Evolutionary conservation across 306 rosid genomes (phyloP), one percentile per base, ranked within the genome.

Genomic region (Vigna radiata): DNA sequence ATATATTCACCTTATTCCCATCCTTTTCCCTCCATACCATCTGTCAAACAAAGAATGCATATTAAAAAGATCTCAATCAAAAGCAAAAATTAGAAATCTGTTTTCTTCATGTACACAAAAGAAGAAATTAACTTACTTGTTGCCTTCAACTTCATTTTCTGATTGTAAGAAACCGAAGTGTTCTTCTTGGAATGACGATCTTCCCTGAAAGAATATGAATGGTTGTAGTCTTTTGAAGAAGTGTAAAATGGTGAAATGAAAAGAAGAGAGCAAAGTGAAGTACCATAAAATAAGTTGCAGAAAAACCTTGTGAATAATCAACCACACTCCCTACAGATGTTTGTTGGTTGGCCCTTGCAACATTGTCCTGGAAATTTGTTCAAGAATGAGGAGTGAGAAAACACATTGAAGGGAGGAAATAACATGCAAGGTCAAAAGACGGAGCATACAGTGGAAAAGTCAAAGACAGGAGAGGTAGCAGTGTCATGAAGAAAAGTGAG

Each of bases 271-370:
- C 31, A 47, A 46, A 48, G 11, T 47, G 55, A 72, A 77, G 65
- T 86, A 95, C 99, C 96, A 88, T 81, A 84, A 87, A 87, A 68
- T 91, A 87, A 64, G 84, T 96, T n/a, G 97, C 87, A 41, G 98
- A 91, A 72, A 85, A 89, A 71, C 95, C 96, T 85, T 92, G 96
- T 61, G 97, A 95, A 76, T 75, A 88, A 39, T 89, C 93, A 49
- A 85, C 36, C 80, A 76, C 82, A 70, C 91, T 89, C 31, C 82
- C 84, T 68, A 72, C 72, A 6, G 91, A 89, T 50, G 79, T 86
- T 81, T 91, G 91, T 61, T 74, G 86, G 50, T 84, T 88, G 43
- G 76, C 60, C 79, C 33, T 69, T 59, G 48, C 53, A 68, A 68
- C 85, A 52, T 86, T 83, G 58, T 91, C 87, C 98, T 92, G 84